Evolutionary conservation across 192 early-diverging fungal species (phyloP), one percentile per base, ranked within the genome.

Genomic region (Coemansia sp.): DNA sequence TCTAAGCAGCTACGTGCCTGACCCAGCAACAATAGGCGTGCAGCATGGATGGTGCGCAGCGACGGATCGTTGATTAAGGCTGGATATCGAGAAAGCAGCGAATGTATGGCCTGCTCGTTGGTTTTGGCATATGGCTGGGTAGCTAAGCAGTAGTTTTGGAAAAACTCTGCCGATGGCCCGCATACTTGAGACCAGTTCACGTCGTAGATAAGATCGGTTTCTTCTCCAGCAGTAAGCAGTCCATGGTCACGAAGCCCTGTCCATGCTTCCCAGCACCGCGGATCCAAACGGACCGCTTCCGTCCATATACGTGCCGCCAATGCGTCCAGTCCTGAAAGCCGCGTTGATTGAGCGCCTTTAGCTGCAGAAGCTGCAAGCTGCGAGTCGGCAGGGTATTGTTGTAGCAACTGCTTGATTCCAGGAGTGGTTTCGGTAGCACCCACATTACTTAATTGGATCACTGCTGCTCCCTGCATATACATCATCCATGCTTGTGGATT

Each of bases 201-300:
- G 13, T 44, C 26, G 2, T 28, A 19, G 33, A 79, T 55, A 20
- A 79, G 57, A 30, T 38, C 39, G 0, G 42, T 18, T 20, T 79
- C 76, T 28, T 72, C 76, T 9, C 57, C 38, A 33, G 51, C 31
- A 0, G 76, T 72, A 33, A 79, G 58, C 46, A 79, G 41, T 3
- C 77, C 77, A 26, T 73, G 53, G 35, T 70, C 69, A n/a, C 71
- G 55, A n/a, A 79, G 45, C 1, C 70, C 69, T 1, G 70, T 55
- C 77, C 77, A 79, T 11, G 77, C 77, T 53, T 79, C 77, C 77
- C 77, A 79, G 52, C 77, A 79, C 36, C 77, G 70, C 10, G 70
- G 54, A 23, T 79, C 77, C 3, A 46, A 43, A 1, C 53, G 54
- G 7, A 73, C 5, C 6, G 71, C 63, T 16, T 73, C 58, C 0